Conservation (phyloP, 148 eudicot species). For the Camellia japonica region DNA sequence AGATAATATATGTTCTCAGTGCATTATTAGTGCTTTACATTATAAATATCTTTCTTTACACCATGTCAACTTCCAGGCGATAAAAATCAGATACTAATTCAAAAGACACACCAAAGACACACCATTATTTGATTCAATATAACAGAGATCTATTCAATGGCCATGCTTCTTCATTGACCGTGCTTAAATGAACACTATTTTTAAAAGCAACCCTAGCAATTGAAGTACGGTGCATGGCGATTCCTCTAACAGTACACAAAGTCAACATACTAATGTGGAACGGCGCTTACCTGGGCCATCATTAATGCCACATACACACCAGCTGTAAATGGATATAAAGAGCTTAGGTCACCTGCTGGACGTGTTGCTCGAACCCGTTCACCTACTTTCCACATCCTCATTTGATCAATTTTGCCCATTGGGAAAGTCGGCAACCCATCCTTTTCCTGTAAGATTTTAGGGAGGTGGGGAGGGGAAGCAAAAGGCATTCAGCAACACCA, state of each 20-base stretch:
- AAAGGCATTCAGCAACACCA: background rate
- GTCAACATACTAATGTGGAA: background rate
- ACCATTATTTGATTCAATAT: background rate
- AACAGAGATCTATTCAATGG: background rate
- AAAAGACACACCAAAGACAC: background rate
- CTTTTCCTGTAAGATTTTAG: slow-evolving; percentile 58
- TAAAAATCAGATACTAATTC: background rate
- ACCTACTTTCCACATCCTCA: slow-evolving; percentile 97
- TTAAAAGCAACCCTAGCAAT: background rate
- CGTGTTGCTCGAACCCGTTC: slow-evolving; percentile 75
- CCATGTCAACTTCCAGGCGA: background rate
- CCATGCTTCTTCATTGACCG: background rate
- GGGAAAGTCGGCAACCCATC: slow-evolving; percentile 98
- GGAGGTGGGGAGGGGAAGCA: background rate
- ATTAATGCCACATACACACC: slow-evolving; percentile 93
- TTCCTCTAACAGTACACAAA: background rate
- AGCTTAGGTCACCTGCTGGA: slow-evolving; percentile 83
- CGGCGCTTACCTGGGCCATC: slow-evolving; percentile 89
- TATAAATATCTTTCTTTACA: background rate
- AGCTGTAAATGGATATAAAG: slow-evolving; percentile 76
- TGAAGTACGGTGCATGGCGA: too few species aligned
- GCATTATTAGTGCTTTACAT: background rate
- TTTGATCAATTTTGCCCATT: slow-evolving; percentile 97
- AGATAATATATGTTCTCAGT: background rate
- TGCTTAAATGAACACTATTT: background rate